These are phyloP conservation scores for Lachnum nothofagi DNA, from an alignment of 2,329 filamentous ascomycete species.

Conservation along the genomic window DNA sequence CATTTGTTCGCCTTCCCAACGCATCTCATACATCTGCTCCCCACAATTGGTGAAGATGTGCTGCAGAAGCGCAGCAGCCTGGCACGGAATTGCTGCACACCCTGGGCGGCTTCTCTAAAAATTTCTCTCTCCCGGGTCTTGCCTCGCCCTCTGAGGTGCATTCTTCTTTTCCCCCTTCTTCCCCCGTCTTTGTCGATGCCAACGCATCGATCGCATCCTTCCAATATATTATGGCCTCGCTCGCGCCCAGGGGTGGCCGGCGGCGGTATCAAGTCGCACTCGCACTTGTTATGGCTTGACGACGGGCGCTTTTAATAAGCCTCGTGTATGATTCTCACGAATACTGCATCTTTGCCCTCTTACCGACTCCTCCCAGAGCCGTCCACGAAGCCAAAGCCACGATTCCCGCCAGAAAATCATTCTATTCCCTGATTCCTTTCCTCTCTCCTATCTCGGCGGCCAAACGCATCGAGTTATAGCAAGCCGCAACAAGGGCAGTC, in stretches of 20 bases:
- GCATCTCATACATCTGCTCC: constrained; percentile 3
- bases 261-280: background rate
- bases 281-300: background rate
- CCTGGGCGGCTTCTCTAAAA: background rate
- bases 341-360: too few relatives aligned
- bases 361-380: too few relatives aligned
- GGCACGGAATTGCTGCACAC: constrained; percentile 1
- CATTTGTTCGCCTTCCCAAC: constrained; percentile 5
- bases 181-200: constrained; percentile 3
- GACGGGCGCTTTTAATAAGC: too few relatives aligned
- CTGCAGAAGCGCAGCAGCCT: too few relatives aligned
- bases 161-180: constrained; percentile 1
- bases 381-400: background rate
- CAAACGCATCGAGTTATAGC: background rate
- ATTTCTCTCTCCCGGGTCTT: background rate
- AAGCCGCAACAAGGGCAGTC: constrained; percentile 11
- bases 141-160: background rate
- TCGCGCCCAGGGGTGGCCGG: background rate
- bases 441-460: background rate
- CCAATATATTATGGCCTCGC: constrained; percentile 7
- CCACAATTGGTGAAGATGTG: constrained; percentile 3
- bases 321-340: too few relatives aligned
- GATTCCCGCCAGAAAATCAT: background rate
- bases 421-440: background rate
- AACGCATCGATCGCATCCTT: constrained; percentile 19